phyloP scores from a whole-genome alignment of 164 flowering plant species.

The Cinnamomum micranthum region DNA sequence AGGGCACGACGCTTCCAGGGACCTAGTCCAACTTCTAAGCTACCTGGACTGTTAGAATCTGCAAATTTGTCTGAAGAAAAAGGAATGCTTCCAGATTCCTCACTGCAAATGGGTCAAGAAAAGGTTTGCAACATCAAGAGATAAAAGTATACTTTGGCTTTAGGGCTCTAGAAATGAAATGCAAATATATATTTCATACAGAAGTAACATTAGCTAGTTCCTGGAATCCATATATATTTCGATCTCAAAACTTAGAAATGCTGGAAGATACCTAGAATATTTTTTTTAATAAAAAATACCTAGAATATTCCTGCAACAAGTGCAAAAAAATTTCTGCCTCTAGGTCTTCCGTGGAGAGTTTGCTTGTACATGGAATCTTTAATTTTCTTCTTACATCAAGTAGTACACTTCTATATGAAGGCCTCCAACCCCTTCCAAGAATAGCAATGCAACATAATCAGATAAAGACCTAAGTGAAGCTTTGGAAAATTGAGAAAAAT shows the following conservation, averaged over 20 bases:
- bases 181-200: background rate
- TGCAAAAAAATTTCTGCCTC: slow-evolving; percentile 94
- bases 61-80: slow-evolving; percentile 24
- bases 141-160: background rate
- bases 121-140: slow-evolving; percentile 5
- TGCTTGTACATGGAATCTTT: slow-evolving; percentile 70
- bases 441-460: slow-evolving; percentile 2
- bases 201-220: background rate
- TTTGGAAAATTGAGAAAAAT: background rate
- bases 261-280: slow-evolving; percentile 37
- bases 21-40: slow-evolving; percentile 55
- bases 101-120: slow-evolving; percentile 39
- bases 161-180: background rate
- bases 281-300: slow-evolving; percentile 25
- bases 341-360: slow-evolving; percentile 70
- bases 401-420: slow-evolving; percentile 77
- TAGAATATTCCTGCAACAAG: slow-evolving; percentile 53
- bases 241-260: background rate
- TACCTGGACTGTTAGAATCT: slow-evolving; percentile 23
- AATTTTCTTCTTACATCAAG: slow-evolving; percentile 70
- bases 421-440: slow-evolving; percentile 80
- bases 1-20: slow-evolving; percentile 50
- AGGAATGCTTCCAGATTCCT: slow-evolving; percentile 30
- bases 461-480: background rate
- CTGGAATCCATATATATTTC: background rate